phyloP scores from a whole-genome alignment of 441 rosid species.

The Theobroma grandiflorum region DNA sequence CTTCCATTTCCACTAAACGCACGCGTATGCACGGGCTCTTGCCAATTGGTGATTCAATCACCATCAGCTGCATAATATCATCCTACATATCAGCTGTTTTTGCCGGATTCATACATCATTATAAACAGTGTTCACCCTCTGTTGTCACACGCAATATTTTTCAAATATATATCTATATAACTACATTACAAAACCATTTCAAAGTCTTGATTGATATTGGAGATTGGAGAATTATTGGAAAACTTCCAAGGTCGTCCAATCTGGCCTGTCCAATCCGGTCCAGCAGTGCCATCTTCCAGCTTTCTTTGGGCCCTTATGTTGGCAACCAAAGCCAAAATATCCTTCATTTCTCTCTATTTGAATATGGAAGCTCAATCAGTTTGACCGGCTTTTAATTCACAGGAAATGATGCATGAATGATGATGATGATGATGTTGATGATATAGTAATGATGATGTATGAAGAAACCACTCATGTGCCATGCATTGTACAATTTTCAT shows the following conservation, averaged over 20 bases:
- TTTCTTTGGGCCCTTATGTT: constrained; percentile 43
- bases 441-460: not conserved
- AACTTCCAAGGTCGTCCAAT: constrained; percentile 36
- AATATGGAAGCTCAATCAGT: not conserved
- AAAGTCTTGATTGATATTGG: constrained; percentile 26
- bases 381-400: not conserved
- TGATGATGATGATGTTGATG: constrained; percentile 25
- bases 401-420: not conserved
- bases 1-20: not conserved
- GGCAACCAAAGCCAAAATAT: not conserved
- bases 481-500: constrained; percentile 24
- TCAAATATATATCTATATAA: not conserved
- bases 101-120: constrained; percentile 16
- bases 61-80: constrained; percentile 25
- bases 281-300: constrained; percentile 45
- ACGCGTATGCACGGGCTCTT: not conserved
- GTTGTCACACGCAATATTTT: not conserved
- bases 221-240: constrained; percentile 42
- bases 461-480: not conserved
- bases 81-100: not conserved
- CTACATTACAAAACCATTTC: not conserved
- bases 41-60: constrained; percentile 15
- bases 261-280: constrained; percentile 56
- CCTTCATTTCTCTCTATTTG: not conserved
- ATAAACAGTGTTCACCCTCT: not conserved